Base-by-base conservation (phyloP, 108 stramenopile genomes). In the Chaetoceros muelleri region DNA sequence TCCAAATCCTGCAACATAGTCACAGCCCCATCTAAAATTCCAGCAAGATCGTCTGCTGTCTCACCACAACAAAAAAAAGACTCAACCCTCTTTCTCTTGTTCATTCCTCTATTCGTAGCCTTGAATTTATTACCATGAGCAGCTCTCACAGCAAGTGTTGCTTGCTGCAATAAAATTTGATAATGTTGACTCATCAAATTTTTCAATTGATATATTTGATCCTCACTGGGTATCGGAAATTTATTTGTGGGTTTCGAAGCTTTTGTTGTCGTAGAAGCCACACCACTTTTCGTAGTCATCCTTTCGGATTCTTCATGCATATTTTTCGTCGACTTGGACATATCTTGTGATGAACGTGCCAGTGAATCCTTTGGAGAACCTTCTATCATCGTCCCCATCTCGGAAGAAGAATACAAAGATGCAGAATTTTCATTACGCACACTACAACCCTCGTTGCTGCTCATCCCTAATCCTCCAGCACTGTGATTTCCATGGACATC, bases 1-100 rank as follows among this genome's bases (percentile, higher is more conserved):
- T 87, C 85, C 49, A 92, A 67, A 73, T 92, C 90, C 62, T 92
- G 90, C 30, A 92, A 55, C 86, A 92, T 85, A 28, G 82, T 80
- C 19, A 87, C 85, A 17, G 90, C 82, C 16, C 76, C 69, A 59
- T 92, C 85, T 25, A 92, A 63, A 34, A 84, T 79, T 53, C 85
- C 80, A 23, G 79, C 77, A 55, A 92, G 67, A 64, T 92, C 90
- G 20, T 81, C 81, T 24, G 76, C 72, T 23, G 73, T 69, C 70
- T 91, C 89, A 0, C 73, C 70, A 0, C 66, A 55, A 52, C 46
- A 62, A 53, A 63, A 68, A 52, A 67, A 57, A 28, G 61, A 64
- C 17, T 62, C 62, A 56, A 68, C 63, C 48, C 19, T 53, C 21
- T 46, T 48, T 24, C 49, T 24, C 24, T 28, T 28, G 18, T 49